Conservation (phyloP, 169 alveolate genomes). For the Cyclospora cayetanensis region DNA sequence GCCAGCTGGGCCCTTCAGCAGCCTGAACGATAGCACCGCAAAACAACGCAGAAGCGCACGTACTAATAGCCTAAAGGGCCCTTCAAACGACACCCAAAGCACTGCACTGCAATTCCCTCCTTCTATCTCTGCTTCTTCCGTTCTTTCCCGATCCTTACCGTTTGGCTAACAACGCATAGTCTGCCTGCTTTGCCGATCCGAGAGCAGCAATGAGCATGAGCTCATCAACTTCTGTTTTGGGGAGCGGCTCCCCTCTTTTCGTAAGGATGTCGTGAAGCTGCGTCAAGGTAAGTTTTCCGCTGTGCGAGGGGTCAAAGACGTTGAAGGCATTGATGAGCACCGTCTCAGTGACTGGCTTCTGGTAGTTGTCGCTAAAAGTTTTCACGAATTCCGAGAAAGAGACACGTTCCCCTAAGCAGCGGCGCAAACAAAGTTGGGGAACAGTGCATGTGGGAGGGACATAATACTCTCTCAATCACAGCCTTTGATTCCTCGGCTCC, state of each 20-base stretch:
- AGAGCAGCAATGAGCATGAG: conserved; percentile 26
- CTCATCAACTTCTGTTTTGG: conserved; percentile 30
- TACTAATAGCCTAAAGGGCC: neutral
- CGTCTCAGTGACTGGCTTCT: neutral
- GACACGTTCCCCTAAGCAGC: neutral
- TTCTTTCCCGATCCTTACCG: neutral
- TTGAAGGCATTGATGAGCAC: neutral
- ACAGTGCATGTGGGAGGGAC: neutral
- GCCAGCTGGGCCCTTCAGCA: conserved; percentile 23
- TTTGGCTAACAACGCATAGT: neutral
- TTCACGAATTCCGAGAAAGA: neutral
- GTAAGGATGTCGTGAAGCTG: conserved; percentile 28
- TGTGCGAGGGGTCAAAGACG: neutral
- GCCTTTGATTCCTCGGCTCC: neutral
- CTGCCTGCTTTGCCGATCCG: neutral
- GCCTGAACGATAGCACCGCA: neutral
- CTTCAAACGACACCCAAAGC: neutral
- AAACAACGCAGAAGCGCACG: neutral
- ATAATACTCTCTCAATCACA: neutral
- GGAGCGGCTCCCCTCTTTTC: conserved; percentile 23
- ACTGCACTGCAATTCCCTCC: neutral
- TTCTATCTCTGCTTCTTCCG: neutral
- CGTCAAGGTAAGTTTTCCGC: conserved; percentile 5
- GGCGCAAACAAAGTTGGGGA: neutral
- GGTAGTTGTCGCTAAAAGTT: neutral